phyloP scores from a whole-genome alignment of 2,329 filamentous ascomycete species.

The Fusarium sororula region DNA sequence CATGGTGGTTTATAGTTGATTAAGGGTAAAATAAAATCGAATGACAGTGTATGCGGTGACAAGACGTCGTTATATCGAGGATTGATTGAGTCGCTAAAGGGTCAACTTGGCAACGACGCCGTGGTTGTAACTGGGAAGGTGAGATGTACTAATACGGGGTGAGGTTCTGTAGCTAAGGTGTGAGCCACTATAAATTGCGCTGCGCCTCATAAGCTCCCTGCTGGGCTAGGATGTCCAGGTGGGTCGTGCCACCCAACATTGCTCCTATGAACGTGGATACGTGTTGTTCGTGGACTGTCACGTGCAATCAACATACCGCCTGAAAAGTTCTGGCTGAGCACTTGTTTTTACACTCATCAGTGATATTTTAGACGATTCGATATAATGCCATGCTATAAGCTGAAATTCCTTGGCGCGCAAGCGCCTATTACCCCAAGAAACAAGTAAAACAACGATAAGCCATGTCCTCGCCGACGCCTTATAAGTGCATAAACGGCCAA shows the following conservation, averaged over 20 bases:
- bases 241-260: conserved; percentile 18
- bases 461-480: conserved; percentile 40
- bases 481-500: conserved; percentile 43
- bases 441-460: conserved; percentile 28
- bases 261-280: conserved; percentile 16
- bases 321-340: not conserved
- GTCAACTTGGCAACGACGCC: conserved; percentile 37
- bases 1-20: conserved; percentile 54
- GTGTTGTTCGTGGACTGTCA: conserved; percentile 19
- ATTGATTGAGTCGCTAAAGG: conserved; percentile 12
- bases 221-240: conserved; percentile 19
- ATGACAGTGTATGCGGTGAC: conserved; percentile 6
- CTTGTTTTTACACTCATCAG: conserved; percentile 5
- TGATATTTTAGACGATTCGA: conserved; percentile 37
- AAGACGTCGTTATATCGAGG: conserved; percentile 1
- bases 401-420: conserved; percentile 36
- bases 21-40: conserved; percentile 14
- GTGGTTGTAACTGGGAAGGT: conserved; percentile 31
- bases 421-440: conserved; percentile 31
- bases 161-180: conserved; percentile 20
- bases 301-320: conserved; percentile 18
- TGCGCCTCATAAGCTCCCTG: conserved; percentile 40
- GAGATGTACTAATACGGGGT: conserved; percentile 26
- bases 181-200: conserved; percentile 38
- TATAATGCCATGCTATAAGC: conserved; percentile 38